phyloP scores from a whole-genome alignment of 1,284 basidiomycete species.

The Papiliotrema nemorosa region DNA sequence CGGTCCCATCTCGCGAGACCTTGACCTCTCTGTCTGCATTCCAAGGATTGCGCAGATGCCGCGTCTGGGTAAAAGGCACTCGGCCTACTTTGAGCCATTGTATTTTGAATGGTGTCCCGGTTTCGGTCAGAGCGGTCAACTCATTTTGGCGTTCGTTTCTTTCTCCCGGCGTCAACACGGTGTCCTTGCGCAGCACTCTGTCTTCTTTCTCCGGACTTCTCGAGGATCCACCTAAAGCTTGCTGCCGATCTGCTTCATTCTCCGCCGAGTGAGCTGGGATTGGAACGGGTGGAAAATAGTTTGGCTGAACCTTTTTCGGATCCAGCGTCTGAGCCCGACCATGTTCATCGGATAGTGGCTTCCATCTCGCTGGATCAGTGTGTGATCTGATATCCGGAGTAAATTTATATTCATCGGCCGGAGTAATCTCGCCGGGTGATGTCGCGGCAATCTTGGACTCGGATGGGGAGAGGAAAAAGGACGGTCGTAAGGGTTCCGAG shows the following conservation, averaged over 20 bases:
- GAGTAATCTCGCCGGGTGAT: slow-evolving; percentile 39
- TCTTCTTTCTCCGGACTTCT: slow-evolving; percentile 9
- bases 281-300: slow-evolving; percentile 18
- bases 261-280: slow-evolving; percentile 5
- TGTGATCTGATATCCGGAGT: neutral
- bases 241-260: slow-evolving; percentile 14
- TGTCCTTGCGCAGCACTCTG: slow-evolving; percentile 38
- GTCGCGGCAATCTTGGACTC: slow-evolving; percentile 19
- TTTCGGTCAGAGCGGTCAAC: neutral
- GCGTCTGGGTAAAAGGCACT: slow-evolving; percentile 72
- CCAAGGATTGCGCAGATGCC: slow-evolving; percentile 86
- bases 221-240: slow-evolving; percentile 16
- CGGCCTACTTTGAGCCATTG: slow-evolving; percentile 75
- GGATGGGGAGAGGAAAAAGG: slow-evolving; percentile 21
- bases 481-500: slow-evolving; percentile 14
- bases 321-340: slow-evolving; percentile 29
- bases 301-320: slow-evolving; percentile 25
- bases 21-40: slow-evolving; percentile 87
- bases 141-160: slow-evolving; percentile 14
- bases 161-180: slow-evolving; percentile 18
- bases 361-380: slow-evolving; percentile 7
- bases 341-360: neutral
- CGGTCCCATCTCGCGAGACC: slow-evolving; percentile 87
- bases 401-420: slow-evolving; percentile 23
- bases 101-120: slow-evolving; percentile 70